Evolutionary conservation across 75 land plant species (phyloP).

Genomic region (Chamaecyparis obtusa): DNA sequence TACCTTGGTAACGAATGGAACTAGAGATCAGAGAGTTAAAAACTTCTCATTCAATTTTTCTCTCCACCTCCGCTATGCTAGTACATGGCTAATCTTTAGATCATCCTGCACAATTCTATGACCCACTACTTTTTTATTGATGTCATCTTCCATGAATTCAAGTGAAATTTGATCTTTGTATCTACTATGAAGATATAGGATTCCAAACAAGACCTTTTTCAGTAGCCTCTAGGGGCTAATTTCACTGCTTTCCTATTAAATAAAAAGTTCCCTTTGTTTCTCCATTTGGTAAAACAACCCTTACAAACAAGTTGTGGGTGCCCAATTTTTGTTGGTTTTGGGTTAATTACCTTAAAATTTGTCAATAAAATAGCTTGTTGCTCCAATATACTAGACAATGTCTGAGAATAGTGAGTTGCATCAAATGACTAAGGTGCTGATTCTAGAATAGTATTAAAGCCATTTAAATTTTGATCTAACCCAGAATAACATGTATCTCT

Average conservation of each 20-base stretch:
- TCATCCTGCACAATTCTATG: constrained; percentile 29
- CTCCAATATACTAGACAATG: constrained; percentile 30
- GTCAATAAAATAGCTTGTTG: neutral
- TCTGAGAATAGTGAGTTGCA: constrained; percentile 39
- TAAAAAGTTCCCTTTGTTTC: neutral
- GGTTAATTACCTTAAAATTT: neutral
- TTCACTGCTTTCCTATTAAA: neutral
- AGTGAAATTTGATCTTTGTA: constrained; percentile 6
- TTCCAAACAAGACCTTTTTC: constrained; percentile 52
- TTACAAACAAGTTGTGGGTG: neutral
- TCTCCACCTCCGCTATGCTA: constrained; percentile 47
- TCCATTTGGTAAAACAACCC: constrained; percentile 30
- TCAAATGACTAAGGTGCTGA: constrained; percentile 13
- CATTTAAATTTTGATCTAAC: constrained; percentile 5
- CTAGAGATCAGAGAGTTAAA: constrained; percentile 29
- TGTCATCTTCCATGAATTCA: constrained; percentile 8
- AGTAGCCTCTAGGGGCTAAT: constrained; percentile 38
- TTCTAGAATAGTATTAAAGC: neutral
- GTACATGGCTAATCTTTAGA: constrained; percentile 23
- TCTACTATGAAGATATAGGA: constrained; percentile 28
- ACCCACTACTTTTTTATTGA: constrained; percentile 10
- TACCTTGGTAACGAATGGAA: constrained; percentile 49
- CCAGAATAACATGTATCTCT: neutral
- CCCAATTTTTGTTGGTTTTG: neutral
- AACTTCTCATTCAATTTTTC: constrained; percentile 49